Evolutionary conservation across 306 rosid genomes (phyloP).

Genomic region (Castanea mollissima): DNA sequence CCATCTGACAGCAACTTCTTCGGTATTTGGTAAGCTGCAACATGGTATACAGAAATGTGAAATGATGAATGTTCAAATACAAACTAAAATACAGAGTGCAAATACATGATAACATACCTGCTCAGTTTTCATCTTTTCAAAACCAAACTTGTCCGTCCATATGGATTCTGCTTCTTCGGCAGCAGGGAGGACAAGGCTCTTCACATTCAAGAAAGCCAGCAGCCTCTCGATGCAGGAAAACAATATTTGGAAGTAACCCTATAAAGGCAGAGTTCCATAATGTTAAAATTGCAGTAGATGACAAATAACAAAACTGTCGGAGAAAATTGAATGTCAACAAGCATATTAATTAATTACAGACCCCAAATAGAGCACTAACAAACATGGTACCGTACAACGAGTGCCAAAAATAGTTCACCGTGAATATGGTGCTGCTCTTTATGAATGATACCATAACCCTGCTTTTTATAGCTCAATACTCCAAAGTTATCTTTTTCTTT

Average conservation of each 20-base stretch:
- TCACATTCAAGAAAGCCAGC: slow-evolving; percentile 69
- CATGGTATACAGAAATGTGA: slow-evolving; percentile 2
- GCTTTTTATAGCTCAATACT: no score
- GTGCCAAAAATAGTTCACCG: not conserved
- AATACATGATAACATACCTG: slow-evolving; percentile 49
- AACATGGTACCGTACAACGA: not conserved
- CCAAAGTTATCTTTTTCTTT: no score
- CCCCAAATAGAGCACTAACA: not conserved
- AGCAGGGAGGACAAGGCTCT: slow-evolving; percentile 85
- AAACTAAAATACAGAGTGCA: not conserved
- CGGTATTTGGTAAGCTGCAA: slow-evolving; percentile 78
- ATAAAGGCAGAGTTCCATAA: slow-evolving; percentile 12
- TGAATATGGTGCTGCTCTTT: not conserved
- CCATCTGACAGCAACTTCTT: slow-evolving; percentile 68
- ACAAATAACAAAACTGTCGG: not conserved
- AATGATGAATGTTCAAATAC: not conserved
- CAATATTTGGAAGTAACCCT: slow-evolving; percentile 94
- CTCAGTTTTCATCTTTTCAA: slow-evolving; percentile 66
- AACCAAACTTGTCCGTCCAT: slow-evolving; percentile 88
- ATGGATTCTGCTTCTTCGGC: slow-evolving; percentile 92
- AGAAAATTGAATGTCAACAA: not conserved
- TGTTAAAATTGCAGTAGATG: not conserved
- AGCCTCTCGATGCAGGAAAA: slow-evolving; percentile 89
- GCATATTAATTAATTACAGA: not conserved
- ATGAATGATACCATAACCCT: not conserved